Conservation (phyloP, 805 yeast species). For the Hanseniaspora mollemarum region DNA sequence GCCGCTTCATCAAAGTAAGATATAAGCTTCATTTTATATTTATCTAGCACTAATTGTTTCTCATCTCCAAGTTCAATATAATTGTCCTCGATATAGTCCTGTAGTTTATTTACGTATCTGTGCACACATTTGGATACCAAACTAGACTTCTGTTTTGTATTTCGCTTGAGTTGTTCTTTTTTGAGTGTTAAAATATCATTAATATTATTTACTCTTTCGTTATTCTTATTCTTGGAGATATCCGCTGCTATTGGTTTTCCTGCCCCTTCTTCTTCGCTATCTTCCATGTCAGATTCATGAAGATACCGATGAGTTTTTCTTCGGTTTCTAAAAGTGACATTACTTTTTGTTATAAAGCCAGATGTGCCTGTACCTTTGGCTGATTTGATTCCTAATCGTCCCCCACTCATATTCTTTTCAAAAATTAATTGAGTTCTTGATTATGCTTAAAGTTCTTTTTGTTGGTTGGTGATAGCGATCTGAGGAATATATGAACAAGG, state of each 20-base stretch:
- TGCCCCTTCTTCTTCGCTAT: neutral
- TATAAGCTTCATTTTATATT: neutral
- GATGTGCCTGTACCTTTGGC: conserved; percentile 16
- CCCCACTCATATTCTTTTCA: conserved; percentile 3
- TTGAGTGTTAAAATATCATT: neutral
- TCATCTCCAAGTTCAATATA: neutral
- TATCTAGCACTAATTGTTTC: neutral
- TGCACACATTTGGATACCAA: neutral
- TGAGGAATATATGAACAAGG: too few species aligned
- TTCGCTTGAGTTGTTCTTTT: neutral
- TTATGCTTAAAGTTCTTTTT: neutral
- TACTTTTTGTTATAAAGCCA: conserved; percentile 12
- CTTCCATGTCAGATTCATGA: conserved; percentile 15
- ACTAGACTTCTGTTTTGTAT: neutral
- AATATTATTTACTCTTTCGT: neutral
- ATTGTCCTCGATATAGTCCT: conserved; percentile 11
- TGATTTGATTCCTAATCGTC: conserved; percentile 10
- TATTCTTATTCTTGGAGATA: neutral
- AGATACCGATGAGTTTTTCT: conserved; percentile 4
- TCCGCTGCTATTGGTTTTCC: neutral
- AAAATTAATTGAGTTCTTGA: too few species aligned
- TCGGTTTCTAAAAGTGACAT: neutral
- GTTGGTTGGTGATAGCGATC: too few species aligned
- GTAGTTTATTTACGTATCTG: conserved; percentile 2
- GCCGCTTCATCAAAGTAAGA: neutral